A percentile compares a stretch with the other conserved stretches of the same genome.
phyloP scores from a whole-genome alignment of 352 stramenopile species.

The Pythium diclinum region DNA sequence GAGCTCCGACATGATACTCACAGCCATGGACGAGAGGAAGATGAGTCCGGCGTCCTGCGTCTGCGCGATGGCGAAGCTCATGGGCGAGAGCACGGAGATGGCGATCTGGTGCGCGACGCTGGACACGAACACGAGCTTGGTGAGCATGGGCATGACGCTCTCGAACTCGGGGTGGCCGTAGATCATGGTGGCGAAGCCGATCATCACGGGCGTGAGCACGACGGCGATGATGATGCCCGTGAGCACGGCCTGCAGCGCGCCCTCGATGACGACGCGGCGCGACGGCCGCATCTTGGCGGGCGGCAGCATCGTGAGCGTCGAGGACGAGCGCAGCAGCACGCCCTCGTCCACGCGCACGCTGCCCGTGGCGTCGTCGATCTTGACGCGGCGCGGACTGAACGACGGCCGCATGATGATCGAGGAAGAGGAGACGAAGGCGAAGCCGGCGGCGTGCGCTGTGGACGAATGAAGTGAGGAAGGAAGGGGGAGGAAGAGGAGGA shows the following conservation, averaged over 20 bases:
- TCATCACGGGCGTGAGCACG: constrained; percentile 59
- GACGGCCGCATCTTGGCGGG: not conserved
- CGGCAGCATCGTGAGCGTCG: constrained; percentile 19
- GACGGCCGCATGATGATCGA: constrained; percentile 43
- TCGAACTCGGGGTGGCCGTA: constrained; percentile 78
- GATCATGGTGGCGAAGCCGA: constrained; percentile 94
- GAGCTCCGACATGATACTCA: constrained; percentile 82
- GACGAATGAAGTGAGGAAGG: not conserved
- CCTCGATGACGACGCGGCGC: constrained; percentile 30
- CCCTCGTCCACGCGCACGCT: constrained; percentile 36
- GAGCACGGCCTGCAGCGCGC: constrained; percentile 58
- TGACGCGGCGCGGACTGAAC: constrained; percentile 44
- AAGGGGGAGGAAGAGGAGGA: constrained; percentile 3
- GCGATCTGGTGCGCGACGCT: constrained; percentile 93
- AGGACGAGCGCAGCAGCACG: constrained; percentile 29
- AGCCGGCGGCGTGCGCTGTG: not conserved
- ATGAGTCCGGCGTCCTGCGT: constrained; percentile 96
- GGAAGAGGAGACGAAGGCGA: not conserved
- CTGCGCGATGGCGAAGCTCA: constrained; percentile 95
- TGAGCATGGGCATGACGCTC: constrained; percentile 53
- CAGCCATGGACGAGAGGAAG: constrained; percentile 93
- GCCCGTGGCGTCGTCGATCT: constrained; percentile 32
- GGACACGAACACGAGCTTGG: constrained; percentile 93
- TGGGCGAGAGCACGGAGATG: constrained; percentile 88
- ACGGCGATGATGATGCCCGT: constrained; percentile 89